These are phyloP conservation scores for Dovyalis caffra DNA, from an alignment of 345 rosid genomes.

Conservation along the genomic window DNA sequence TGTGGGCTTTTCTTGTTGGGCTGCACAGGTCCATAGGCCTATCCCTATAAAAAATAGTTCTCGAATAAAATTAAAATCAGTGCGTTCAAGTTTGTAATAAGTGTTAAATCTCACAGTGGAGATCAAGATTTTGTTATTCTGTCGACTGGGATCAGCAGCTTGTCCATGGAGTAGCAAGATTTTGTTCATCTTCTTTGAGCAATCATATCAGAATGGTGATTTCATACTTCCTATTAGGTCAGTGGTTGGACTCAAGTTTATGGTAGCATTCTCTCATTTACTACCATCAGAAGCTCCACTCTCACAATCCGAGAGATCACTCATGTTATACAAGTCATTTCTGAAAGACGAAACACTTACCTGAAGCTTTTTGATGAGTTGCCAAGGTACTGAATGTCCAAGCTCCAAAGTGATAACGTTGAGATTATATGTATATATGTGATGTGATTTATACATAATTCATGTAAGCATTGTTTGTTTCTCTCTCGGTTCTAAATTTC, in stretches of 20 bases:
- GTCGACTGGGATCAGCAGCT: slow-evolving; percentile 33
- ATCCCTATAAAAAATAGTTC: not conserved
- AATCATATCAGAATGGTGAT: not conserved
- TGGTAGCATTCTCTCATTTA: slow-evolving; percentile 39
- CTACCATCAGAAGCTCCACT: slow-evolving; percentile 96
- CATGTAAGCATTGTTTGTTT: not conserved
- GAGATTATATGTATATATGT: not conserved
- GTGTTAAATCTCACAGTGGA: slow-evolving; percentile 12
- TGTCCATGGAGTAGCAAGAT: slow-evolving; percentile 25
- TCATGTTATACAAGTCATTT: slow-evolving; percentile 77
- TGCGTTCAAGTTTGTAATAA: not conserved
- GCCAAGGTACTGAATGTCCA: not conserved
- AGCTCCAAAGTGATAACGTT: not conserved
- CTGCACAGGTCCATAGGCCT: too few species aligned
- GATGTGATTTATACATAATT: not conserved
- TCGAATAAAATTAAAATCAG: not conserved
- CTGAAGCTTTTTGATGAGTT: slow-evolving; percentile 37
- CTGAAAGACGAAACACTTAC: slow-evolving; percentile 58
- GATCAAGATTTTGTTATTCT: slow-evolving; percentile 99
- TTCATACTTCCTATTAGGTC: slow-evolving; percentile 9
- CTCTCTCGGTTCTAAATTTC: not conserved
- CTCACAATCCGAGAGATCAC: slow-evolving; percentile 92
- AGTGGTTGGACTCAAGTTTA: slow-evolving; percentile 93
- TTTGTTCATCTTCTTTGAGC: slow-evolving; percentile 11
- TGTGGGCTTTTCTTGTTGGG: too few species aligned